Base-by-base conservation (phyloP, 2,329 filamentous ascomycete species). In the Fusarium xyrophilum region DNA sequence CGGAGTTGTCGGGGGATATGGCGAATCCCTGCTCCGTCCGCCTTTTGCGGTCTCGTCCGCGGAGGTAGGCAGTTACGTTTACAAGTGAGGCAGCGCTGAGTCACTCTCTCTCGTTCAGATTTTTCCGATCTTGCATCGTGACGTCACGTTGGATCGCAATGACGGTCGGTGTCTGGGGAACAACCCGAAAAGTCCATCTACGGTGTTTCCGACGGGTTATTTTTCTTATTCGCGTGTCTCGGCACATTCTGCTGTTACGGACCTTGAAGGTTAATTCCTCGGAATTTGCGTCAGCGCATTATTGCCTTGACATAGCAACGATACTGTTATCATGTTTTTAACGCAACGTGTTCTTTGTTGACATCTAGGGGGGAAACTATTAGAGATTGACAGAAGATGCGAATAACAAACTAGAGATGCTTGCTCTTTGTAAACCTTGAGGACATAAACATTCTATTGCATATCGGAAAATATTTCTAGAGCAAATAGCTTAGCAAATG, bases 391-490 rank as follows among this genome's bases (percentile, higher is more conserved):
- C 6, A 12, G 4, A 23, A 40, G 14, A 12, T 11, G 6, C 10
- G 15, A 44, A 25, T 25, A 25, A 25, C 25, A 25, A 25, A 6
- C n/a, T n/a, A n/a, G n/a, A n/a, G n/a, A n/a, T n/a, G n/a, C n/a
- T n/a, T n/a, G n/a, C n/a, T n/a, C n/a, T n/a, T n/a, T n/a, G n/a
- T n/a, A n/a, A n/a, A n/a, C n/a, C n/a, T n/a, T n/a, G n/a, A n/a
- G n/a, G n/a, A n/a, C n/a, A n/a, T n/a, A n/a, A n/a, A n/a, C n/a
- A n/a, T n/a, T n/a, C n/a, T n/a, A n/a, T n/a, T n/a, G n/a, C n/a
- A n/a, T 7, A 6, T 25, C 25, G 25, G 25, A 28, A 17, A 6
- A 15, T 2, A 6, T 6, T 8, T 0, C n/a, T n/a, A n/a, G n/a
- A n/a, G n/a, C n/a, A n/a, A n/a, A n/a, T n/a, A n/a, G n/a, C n/a